These are phyloP conservation scores for Saccharomyces pastorianus DNA, from an alignment of 1,139 yeast genomes.

Conservation along the genomic window DNA sequence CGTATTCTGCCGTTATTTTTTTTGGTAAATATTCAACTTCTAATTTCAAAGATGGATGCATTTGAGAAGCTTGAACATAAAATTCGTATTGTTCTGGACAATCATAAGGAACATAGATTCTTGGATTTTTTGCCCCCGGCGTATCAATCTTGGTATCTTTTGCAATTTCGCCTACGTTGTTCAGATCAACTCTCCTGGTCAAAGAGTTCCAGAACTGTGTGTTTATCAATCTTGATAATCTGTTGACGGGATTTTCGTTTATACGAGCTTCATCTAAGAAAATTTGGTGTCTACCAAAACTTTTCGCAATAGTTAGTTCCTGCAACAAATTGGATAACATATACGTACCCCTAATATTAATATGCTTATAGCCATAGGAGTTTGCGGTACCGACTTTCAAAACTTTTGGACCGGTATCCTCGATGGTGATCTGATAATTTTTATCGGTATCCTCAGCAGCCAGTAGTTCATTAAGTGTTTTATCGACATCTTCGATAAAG, in stretches of 20 bases:
- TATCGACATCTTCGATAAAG: slow-evolving; percentile 66
- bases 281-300: slow-evolving; percentile 69
- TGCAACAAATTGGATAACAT: slow-evolving; percentile 83
- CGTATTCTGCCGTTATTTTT: slow-evolving; percentile 57
- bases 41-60: slow-evolving; percentile 50
- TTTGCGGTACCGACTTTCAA: slow-evolving; percentile 75
- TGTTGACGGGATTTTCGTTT: slow-evolving; percentile 78
- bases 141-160: slow-evolving; percentile 68
- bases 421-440: slow-evolving; percentile 83
- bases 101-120: slow-evolving; percentile 70
- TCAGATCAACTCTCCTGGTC: slow-evolving; percentile 62
- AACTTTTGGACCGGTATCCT: slow-evolving; percentile 90
- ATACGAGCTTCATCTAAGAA: slow-evolving; percentile 78
- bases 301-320: slow-evolving; percentile 80
- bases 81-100: slow-evolving; percentile 69
- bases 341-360: slow-evolving; percentile 83
- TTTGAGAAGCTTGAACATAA: slow-evolving; percentile 46
- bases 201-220: slow-evolving; percentile 76
- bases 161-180: slow-evolving; percentile 61
- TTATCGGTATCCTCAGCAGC: slow-evolving; percentile 80
- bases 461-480: slow-evolving; percentile 61
- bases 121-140: slow-evolving; percentile 45
- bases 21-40: slow-evolving; percentile 68
- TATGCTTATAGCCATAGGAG: slow-evolving; percentile 68
- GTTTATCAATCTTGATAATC: slow-evolving; percentile 66